Evolutionary conservation across 2,329 filamentous ascomycete genomes (phyloP), one percentile per base, ranked within the genome.

Genomic region (Talaromyces marneffei): DNA sequence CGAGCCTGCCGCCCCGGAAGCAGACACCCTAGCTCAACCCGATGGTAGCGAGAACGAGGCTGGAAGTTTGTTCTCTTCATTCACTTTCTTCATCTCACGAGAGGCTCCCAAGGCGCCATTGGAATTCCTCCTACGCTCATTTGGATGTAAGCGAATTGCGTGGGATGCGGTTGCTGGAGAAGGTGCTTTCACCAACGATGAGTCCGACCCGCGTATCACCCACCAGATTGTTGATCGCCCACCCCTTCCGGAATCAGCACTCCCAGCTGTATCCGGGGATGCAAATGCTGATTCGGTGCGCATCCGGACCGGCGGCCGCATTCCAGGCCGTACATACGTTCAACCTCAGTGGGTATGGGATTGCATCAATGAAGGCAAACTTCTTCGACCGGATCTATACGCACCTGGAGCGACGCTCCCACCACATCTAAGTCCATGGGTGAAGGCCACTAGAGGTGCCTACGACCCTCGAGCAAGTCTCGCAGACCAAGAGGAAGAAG

Each of bases 291-390:
- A 69, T 78, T 48, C 79, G 68, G 29, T 75, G 37, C 79, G 75
- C 64, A 75, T 82, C 63, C 79, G 77, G 70, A 78, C 81, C 31
- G 89, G 90, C 70, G 86, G 86, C 65, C 86, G 92, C 64, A 88
- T 97, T 64, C 92, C 93, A n/a, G 93, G 93, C 37, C 85, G 94
- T 66, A 91, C 87, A 65, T 99, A 99, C 69, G 79, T 99, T 60
- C 94, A 99, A 79, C 94, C 94, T 20, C 94, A 99, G 74, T 99
- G 95, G 93, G 87, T 99, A 3, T 99, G 94, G 94, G 94, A 99
- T 72, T 93, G 90, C 70, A 80, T 96, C 74, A 99, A 99, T 74
- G 90, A 94, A 50, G 91, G 91, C 65, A 91, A 93, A 75, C 80
- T 99, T 60, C 87, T 97, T 74, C 84, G 89, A 66, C 86, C 92